Conservation (phyloP, 2,329 filamentous ascomycete species). For the Epichloe gansuensis region DNA sequence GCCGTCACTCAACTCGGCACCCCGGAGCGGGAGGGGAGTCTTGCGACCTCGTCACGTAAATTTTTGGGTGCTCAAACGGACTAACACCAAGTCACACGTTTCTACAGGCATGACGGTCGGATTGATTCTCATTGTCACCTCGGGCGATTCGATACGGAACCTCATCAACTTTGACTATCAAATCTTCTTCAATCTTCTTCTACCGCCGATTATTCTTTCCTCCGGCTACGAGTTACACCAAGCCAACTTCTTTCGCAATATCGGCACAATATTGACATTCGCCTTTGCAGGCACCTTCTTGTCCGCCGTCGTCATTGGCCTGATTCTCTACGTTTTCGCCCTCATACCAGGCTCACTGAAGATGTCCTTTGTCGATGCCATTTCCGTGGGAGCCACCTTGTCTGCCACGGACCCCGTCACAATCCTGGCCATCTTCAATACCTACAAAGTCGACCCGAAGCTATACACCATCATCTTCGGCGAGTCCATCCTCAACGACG, state of each 20-base stretch:
- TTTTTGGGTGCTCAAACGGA: background rate
- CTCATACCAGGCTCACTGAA: conserved; percentile 70
- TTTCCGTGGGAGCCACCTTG: conserved; percentile 89
- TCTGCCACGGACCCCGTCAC: conserved; percentile 96
- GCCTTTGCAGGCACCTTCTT: conserved; percentile 96
- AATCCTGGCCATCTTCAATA: conserved; percentile 96
- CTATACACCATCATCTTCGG: conserved; percentile 98
- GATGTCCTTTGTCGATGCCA: conserved; percentile 88
- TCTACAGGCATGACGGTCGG: conserved; percentile 81
- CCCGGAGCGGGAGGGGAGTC: background rate
- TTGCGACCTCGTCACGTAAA: background rate
- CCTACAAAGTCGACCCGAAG: conserved; percentile 98
- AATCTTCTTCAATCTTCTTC: conserved; percentile 97
- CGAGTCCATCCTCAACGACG: conserved; percentile 95
- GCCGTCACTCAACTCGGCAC: background rate
- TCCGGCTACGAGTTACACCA: conserved; percentile 97
- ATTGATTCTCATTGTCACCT: conserved; percentile 69
- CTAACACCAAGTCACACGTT: background rate
- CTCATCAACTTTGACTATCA: conserved; percentile 96
- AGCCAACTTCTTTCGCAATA: conserved; percentile 97
- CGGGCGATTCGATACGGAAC: conserved; percentile 72
- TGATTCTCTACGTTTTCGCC: conserved; percentile 82
- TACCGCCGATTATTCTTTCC: conserved; percentile 95
- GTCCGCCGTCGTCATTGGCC: conserved; percentile 84
- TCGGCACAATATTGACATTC: conserved; percentile 93